phyloP scores from a whole-genome alignment of 805 yeast genomes.

The Grigorovia transvaalensis region DNA sequence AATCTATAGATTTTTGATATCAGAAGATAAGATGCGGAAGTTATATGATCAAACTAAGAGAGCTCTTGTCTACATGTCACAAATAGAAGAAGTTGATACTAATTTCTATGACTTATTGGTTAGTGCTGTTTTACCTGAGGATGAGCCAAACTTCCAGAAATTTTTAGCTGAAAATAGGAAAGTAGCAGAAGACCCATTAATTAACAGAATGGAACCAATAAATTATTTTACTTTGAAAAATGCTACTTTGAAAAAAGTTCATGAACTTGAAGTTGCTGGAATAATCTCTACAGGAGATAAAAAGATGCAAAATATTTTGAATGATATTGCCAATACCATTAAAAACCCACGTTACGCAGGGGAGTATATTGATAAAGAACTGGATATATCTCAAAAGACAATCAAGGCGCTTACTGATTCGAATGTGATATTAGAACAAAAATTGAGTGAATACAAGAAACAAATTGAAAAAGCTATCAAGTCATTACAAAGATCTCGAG shows the following conservation, averaged over 20 bases:
- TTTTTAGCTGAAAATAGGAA: conserved; percentile 38
- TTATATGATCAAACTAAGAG: conserved; percentile 71
- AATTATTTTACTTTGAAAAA: conserved; percentile 71
- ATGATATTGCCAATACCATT: conserved; percentile 78
- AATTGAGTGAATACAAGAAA: conserved; percentile 34
- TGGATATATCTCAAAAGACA: conserved; percentile 36
- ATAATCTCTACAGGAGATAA: conserved; percentile 48
- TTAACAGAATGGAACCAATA: conserved; percentile 36
- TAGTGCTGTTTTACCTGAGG: conserved; percentile 32
- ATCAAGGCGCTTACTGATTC: conserved; percentile 36
- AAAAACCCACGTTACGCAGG: conserved; percentile 43
- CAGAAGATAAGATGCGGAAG: conserved; percentile 48
- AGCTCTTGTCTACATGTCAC: conserved; percentile 68
- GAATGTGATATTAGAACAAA: conserved; percentile 33
- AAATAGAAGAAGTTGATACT: conserved; percentile 61
- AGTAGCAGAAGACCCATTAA: conserved; percentile 29
- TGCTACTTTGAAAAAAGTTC: conserved; percentile 58
- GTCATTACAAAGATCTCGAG: conserved; percentile 34
- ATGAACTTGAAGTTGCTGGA: conserved; percentile 65
- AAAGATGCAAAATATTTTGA: conserved; percentile 67
- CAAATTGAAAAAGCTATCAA: conserved; percentile 43
- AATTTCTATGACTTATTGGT: conserved; percentile 46
- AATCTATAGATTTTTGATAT: conserved; percentile 34
- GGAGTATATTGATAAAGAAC: conserved; percentile 36
- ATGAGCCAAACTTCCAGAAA: conserved; percentile 54